phyloP scores from a whole-genome alignment of 2,329 filamentous ascomycete genomes.

The Fusarium fracticaudum region DNA sequence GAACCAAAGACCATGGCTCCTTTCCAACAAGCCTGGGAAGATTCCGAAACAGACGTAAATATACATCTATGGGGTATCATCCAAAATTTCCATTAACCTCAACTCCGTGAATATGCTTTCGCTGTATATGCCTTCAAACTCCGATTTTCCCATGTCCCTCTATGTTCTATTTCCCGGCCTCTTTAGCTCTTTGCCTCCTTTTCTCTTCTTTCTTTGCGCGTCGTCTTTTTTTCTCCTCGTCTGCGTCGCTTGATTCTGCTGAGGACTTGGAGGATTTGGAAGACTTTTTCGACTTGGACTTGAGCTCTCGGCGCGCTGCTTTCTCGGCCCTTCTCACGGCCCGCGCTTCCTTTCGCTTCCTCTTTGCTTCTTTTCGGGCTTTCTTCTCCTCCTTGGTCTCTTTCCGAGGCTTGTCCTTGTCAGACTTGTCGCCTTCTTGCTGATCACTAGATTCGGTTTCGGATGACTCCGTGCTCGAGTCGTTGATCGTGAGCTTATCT shows the following conservation, averaged over 20 bases:
- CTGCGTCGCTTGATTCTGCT: slow-evolving; percentile 42
- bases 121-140: slow-evolving; percentile 23
- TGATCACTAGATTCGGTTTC: slow-evolving; percentile 46
- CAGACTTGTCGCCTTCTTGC: slow-evolving; percentile 37
- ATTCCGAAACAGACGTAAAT: slow-evolving; percentile 67
- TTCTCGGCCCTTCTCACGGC: slow-evolving; percentile 36
- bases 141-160: slow-evolving; percentile 3
- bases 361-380: slow-evolving; percentile 48
- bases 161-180: slow-evolving; percentile 33
- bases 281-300: slow-evolving; percentile 40
- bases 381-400: slow-evolving; percentile 57
- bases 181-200: slow-evolving; percentile 44
- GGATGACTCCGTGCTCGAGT: slow-evolving; percentile 41
- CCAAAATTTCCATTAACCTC: slow-evolving; percentile 34
- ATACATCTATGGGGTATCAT: slow-evolving; percentile 47
- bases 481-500: slow-evolving; percentile 40
- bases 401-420: slow-evolving; percentile 37
- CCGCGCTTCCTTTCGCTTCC: slow-evolving; percentile 43
- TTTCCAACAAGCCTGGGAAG: slow-evolving; percentile 78
- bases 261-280: slow-evolving; percentile 42
- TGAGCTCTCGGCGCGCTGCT: slow-evolving; percentile 38
- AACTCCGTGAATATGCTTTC: slow-evolving; percentile 43
- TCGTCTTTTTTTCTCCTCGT: slow-evolving; percentile 59
- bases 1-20: slow-evolving; percentile 84
- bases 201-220: slow-evolving; percentile 56